These are phyloP conservation scores for Geranium incanum DNA, from an alignment of 441 rosid genomes.

Conservation along the genomic window DNA sequence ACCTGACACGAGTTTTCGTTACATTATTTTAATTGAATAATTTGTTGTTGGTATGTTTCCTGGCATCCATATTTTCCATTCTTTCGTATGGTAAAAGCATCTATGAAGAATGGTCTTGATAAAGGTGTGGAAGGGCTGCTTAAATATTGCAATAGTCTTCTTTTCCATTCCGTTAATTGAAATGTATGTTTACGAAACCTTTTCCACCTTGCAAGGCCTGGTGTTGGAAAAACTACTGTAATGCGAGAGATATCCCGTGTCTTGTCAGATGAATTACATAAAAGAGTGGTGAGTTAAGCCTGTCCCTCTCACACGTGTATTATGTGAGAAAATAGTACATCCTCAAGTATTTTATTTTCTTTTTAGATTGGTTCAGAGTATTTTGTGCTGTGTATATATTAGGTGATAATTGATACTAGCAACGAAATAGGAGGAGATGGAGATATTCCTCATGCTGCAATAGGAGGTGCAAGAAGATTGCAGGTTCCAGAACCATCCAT, in stretches of 20 bases:
- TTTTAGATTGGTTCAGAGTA: background rate
- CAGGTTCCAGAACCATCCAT: constrained; percentile 56
- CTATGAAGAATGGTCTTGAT: background rate
- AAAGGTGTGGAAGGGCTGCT: background rate
- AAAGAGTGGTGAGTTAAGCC: constrained; percentile 44
- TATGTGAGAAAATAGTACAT: background rate
- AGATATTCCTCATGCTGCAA: constrained; percentile 54
- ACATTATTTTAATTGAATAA: background rate
- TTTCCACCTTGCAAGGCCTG: constrained; percentile 34
- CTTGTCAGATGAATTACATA: constrained; percentile 53
- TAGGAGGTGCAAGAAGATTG: constrained; percentile 65
- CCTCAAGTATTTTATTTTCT: background rate
- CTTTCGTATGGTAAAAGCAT: background rate
- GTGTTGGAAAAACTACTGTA: constrained; percentile 67
- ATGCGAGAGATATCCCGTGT: constrained; percentile 59
- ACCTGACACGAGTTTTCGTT: background rate
- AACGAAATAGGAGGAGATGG: constrained; percentile 71
- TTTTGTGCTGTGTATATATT: background rate
- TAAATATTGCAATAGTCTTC: background rate
- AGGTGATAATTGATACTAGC: constrained; percentile 65
- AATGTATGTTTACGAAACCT: constrained; percentile 2
- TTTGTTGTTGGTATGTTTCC: background rate
- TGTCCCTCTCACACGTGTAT: constrained; percentile 1
- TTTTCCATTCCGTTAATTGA: background rate
- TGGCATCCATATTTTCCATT: background rate